Base-by-base conservation (phyloP, 2,329 filamentous ascomycete species). In the Ploettnerulaceae sp. region DNA sequence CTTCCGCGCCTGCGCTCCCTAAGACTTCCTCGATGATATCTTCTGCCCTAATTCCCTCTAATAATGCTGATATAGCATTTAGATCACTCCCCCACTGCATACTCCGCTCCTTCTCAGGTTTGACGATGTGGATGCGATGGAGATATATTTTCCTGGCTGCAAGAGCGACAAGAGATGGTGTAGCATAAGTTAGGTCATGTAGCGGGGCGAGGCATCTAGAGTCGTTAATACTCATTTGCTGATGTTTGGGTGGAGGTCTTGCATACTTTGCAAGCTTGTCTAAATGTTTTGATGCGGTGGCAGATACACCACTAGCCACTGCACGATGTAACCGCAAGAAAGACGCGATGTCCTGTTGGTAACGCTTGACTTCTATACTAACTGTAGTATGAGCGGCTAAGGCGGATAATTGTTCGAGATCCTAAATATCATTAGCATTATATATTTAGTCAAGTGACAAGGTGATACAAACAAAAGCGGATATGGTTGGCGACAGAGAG, bases 21-120 rank as follows among this genome's bases (percentile, higher is more conserved):
- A 85, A 60, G 3, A 84, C 79, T 57, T 84, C 79, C 49, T 84
- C 80, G 29, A 86, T 72, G 3, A 86, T 74, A 32, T 80, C 76
- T 54, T 83, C 79, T 0, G 79, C 72, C 0, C 74, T 74, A 7
- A 83, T 63, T 5, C 70, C 77, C 24, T 84, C 78, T 2, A 96
- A 67, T 38, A 89, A 57, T 12, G 75, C 72, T 53, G 77, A 73
- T 1, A 96, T 79, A 3, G 86, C 85, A 22, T 76, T 73, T 0
- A 84, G 56, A 43, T 85, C 81, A 64, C 91, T 96, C 0, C 93
- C 93, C 81, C 94, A 98, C 64, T 95, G 88, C 71, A 95, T 76
- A 64, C 89, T 96, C 37, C 89, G 76, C 69, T 97, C 93, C 47
- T 81, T 79, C 51, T 80, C 76, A 1, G 87, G 76, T 1, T 69